Conservation (phyloP, 768 basidiomycete species). For the Dacryopinax spathularia region DNA sequence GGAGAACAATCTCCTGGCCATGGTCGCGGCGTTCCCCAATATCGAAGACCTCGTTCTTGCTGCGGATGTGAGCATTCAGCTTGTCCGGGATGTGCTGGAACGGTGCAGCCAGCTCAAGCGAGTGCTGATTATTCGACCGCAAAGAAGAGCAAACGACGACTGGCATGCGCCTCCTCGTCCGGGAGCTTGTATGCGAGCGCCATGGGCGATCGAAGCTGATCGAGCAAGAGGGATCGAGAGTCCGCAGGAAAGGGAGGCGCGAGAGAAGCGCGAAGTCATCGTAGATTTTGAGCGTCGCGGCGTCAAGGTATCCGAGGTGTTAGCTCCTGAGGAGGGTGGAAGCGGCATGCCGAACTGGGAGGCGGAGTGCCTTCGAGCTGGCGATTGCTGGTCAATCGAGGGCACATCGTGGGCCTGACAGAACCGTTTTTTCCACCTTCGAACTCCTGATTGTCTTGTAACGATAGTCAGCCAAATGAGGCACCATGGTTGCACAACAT, state of each 20-base stretch:
- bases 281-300: neutral
- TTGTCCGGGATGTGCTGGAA: neutral
- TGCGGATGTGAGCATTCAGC: neutral
- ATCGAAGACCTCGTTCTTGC: neutral
- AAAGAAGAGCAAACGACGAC: neutral
- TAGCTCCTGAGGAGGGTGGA: neutral
- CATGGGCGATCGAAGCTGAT: too few species aligned
- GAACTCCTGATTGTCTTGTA: too few species aligned
- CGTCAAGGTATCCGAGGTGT: too few species aligned
- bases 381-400: neutral
- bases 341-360: neutral
- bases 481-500: too few species aligned
- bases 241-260: neutral
- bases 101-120: neutral
- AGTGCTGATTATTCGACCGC: neutral
- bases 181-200: too few species aligned
- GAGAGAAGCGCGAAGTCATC: neutral
- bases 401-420: neutral
- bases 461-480: too few species aligned
- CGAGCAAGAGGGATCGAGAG: too few species aligned
- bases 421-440: too few species aligned
- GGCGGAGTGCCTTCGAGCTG: neutral
- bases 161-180: neutral
- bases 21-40: too few species aligned
- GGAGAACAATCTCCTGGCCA: too few species aligned